Percentiles rank a stretch among this genome's conserved stretches.
phyloP scores from a whole-genome alignment of 1,284 basidiomycete genomes.

The Heliocybe sulcata region DNA sequence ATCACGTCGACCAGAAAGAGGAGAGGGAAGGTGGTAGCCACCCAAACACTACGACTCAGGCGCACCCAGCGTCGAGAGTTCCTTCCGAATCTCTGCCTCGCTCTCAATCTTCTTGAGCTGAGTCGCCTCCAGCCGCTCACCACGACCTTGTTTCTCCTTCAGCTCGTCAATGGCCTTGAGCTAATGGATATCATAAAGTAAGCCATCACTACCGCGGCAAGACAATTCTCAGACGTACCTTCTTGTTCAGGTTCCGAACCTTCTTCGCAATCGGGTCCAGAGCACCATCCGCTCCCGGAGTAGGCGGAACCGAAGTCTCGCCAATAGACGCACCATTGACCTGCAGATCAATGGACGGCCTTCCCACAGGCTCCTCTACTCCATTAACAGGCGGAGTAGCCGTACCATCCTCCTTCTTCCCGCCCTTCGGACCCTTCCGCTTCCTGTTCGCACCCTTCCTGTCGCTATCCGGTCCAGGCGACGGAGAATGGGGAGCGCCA shows the following conservation, averaged over 20 bases:
- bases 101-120: conserved; percentile 94
- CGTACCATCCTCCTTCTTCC: conserved; percentile 34
- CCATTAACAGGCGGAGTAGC: conserved; percentile 14
- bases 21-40: conserved; percentile 9
- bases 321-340: conserved; percentile 22
- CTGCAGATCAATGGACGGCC: conserved; percentile 25
- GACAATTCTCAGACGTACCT: conserved; percentile 39
- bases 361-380: conserved; percentile 21
- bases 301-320: conserved; percentile 35
- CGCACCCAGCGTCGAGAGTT: conserved; percentile 49
- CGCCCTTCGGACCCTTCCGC: conserved; percentile 45
- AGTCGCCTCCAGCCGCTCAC: conserved; percentile 87
- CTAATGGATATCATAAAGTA: conserved; percentile 42
- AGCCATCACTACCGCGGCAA: background rate
- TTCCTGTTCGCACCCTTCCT: conserved; percentile 48
- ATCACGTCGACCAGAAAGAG: background rate
- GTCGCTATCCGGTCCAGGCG: conserved; percentile 32
- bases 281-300: conserved; percentile 49
- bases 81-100: conserved; percentile 77
- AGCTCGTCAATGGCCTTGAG: conserved; percentile 94
- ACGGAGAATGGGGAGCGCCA: conserved; percentile 51
- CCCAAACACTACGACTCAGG: background rate
- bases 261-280: conserved; percentile 86
- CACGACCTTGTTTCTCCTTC: conserved; percentile 82
- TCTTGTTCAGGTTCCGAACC: conserved; percentile 89